Evolutionary conservation across 371 early-diverging fungal genomes (phyloP), one percentile per base, ranked within the genome.

Genomic region (Saksenaea vasiformis): DNA sequence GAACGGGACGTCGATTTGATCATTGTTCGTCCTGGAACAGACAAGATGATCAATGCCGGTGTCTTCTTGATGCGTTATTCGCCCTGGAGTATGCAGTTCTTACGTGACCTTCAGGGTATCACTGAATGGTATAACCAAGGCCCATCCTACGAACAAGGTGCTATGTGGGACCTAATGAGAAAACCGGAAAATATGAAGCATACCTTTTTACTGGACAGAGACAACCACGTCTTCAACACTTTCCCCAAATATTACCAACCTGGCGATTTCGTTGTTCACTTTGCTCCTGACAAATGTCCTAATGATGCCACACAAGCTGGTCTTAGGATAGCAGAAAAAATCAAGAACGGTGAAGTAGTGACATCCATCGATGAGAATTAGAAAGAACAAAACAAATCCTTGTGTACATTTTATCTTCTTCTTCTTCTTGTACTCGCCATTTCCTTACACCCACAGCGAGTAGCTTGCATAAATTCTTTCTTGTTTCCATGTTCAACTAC

Each of bases 1-100:
- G 70, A 67, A 7, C 35, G 60, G 0, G 60, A 73, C 11, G 68
- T 78, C n/a, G 72, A 80, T 34, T 58, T 84, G 24, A 69, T 86
- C 62, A 73, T 83, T 38, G 67, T 80, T 1, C 66, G 73, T 34
- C 87, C 87, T 7, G 55, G 62, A 9, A 65, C 59, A 19, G 85
- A 86, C 47, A 65, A 60, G 54, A 86, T 80, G 77, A 68, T 86
- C 27, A 85, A 86, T 55, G 85, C 87, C 2, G 87, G 87, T 35
- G 85, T 86, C 28, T 79, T 86, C 65, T 63, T 86, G 36, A 75
- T 86, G 61, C 73, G 76, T 60, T 82, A 85, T 62, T 76, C 83
- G 19, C 67, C 72, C 1, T 80, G 83, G 83, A 78, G 80, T 35
- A 59, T 60, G 37, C 44, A 69, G 9, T 85, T 82, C 66, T 64